Conservation (phyloP, 805 yeast species). For the Metschnikowia bowlesiae region DNA sequence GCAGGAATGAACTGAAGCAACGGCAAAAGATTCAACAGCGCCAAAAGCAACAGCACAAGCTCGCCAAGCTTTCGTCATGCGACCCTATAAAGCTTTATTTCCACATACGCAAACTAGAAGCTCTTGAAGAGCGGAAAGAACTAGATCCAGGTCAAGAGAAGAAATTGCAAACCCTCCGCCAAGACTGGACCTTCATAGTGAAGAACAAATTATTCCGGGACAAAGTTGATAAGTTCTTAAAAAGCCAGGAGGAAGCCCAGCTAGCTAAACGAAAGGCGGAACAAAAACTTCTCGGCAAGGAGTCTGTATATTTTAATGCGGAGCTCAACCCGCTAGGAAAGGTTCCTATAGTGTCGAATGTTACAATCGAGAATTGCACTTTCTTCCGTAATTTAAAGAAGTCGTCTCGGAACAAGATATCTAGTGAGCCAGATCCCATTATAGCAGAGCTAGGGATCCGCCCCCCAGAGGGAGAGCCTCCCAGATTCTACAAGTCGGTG, state of each 20-base stretch:
- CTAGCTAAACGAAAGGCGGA: slow-evolving; percentile 13
- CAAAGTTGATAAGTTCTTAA: slow-evolving; percentile 23
- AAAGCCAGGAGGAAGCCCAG: slow-evolving; percentile 17
- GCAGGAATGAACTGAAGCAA: slow-evolving; percentile 32
- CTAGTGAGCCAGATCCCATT: slow-evolving; percentile 26
- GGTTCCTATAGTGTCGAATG: slow-evolving; percentile 35
- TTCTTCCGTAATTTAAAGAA: slow-evolving; percentile 27
- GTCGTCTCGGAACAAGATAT: slow-evolving; percentile 22
- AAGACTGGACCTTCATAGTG: slow-evolving; percentile 38
- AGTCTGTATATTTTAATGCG: slow-evolving; percentile 59
- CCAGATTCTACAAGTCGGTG: slow-evolving; percentile 43
- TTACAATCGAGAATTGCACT: slow-evolving; percentile 10
- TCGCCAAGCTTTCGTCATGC: slow-evolving; percentile 22
- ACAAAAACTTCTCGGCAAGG: slow-evolving; percentile 38
- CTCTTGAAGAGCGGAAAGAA: slow-evolving; percentile 16
- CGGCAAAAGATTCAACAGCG: slow-evolving; percentile 34
- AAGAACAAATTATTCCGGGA: slow-evolving; percentile 33
- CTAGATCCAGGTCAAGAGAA: slow-evolving; percentile 18
- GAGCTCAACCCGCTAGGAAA: slow-evolving; percentile 61
- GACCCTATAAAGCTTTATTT: slow-evolving; percentile 34
- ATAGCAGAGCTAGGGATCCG: slow-evolving; percentile 25
- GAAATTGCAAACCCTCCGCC: slow-evolving; percentile 24
- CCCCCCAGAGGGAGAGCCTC: slow-evolving; percentile 41
- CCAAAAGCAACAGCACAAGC: slow-evolving; percentile 29
- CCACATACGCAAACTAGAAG: slow-evolving; percentile 22